Percentiles rank a stretch among this genome's conserved stretches.
Evolutionary conservation across 805 yeast species (phyloP).

Genomic region (Helenozyma baotianmanensis): DNA sequence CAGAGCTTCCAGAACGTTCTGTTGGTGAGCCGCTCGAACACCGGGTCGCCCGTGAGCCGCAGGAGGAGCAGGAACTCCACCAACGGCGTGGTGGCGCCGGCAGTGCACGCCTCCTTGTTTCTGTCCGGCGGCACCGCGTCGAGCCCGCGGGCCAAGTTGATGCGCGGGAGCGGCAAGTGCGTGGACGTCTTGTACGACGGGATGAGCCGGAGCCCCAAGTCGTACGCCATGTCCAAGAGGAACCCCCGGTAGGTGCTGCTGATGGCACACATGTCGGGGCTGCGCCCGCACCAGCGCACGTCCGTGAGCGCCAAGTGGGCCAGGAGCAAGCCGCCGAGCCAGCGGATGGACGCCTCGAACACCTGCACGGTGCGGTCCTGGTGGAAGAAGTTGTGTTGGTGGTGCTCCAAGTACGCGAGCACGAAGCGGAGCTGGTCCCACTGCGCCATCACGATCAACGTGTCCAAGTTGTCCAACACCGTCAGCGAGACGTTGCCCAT

Average conservation of each 20-base stretch:
- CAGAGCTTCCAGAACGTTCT: slow-evolving; percentile 66
- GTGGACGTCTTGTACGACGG: slow-evolving; percentile 63
- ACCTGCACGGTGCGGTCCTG: slow-evolving; percentile 76
- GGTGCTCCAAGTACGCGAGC: slow-evolving; percentile 24
- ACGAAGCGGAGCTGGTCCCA: slow-evolving; percentile 44
- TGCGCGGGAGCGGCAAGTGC: slow-evolving; percentile 75
- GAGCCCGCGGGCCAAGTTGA: slow-evolving; percentile 59
- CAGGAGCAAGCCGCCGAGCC: slow-evolving; percentile 76
- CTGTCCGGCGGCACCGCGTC: slow-evolving; percentile 38
- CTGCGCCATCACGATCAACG: slow-evolving; percentile 69
- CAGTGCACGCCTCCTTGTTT: slow-evolving; percentile 69
- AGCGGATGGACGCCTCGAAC: slow-evolving; percentile 79
- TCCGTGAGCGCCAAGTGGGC: slow-evolving; percentile 55
- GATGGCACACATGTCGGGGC: slow-evolving; percentile 8
- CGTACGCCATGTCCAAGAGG: slow-evolving; percentile 65
- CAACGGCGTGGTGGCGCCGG: slow-evolving; percentile 83
- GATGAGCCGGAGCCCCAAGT: slow-evolving; percentile 65
- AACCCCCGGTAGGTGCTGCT: slow-evolving; percentile 58
- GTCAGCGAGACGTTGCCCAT: slow-evolving; percentile 81
- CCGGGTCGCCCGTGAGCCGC: slow-evolving; percentile 64
- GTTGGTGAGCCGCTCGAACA: slow-evolving; percentile 60
- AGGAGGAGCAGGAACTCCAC: slow-evolving; percentile 78
- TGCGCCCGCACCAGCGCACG: slow-evolving; percentile 5
- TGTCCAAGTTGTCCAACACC: slow-evolving; percentile 73
- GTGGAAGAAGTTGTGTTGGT: slow-evolving; percentile 48